Base-by-base conservation (phyloP, 495 filamentous ascomycete genomes). In the Parmelia sp. region DNA sequence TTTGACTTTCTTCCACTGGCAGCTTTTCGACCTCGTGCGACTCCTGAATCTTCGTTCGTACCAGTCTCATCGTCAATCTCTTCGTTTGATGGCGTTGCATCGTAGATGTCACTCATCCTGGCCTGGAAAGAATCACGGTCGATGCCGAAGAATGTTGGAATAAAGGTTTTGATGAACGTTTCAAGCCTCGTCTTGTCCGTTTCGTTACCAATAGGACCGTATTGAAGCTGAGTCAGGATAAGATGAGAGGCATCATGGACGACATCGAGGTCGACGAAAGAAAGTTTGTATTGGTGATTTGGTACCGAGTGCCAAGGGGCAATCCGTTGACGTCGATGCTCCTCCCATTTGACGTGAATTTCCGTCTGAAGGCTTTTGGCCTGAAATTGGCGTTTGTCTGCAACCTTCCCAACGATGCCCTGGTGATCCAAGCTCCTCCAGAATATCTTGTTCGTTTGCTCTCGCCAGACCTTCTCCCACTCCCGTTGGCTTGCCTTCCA, bases 381-480 rank as follows among this genome's bases (percentile, higher is more conserved):
- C 51, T 90, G 84, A 61, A 96, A 92, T 61, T 90, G 86, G 57
- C 91, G 90, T 79, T 96, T 96, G 76, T 97, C 93, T 14, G 81
- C 83, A 37, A 80, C 78, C 75, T 92, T 96, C 67, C 88, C 87
- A 42, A 87, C 86, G 65, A 96, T 90, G 17, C 90, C 90, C 80
- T 96, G 93, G 70, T 97, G 95, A 66, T 99, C 95, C 57, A 99
- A 83, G 75, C 91, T 96, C 76, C 88, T 91, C 79, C 92, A 92
- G 75, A 96, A 96, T 72, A 92, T 90, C 65, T 87, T 83, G 66
- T 92, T 86, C 51, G 92, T 97, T 74, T 97, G 94, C 62, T 88
- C 86, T 62, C 92, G 90, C 95, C 95, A 99, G 29, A 97, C 90
- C 73, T 97, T 97, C 75, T 97, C 91, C 95, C 95, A 99, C 72